Conservation (phyloP, 176 grass and related monocot genomes). For the Leersia perrieri region DNA sequence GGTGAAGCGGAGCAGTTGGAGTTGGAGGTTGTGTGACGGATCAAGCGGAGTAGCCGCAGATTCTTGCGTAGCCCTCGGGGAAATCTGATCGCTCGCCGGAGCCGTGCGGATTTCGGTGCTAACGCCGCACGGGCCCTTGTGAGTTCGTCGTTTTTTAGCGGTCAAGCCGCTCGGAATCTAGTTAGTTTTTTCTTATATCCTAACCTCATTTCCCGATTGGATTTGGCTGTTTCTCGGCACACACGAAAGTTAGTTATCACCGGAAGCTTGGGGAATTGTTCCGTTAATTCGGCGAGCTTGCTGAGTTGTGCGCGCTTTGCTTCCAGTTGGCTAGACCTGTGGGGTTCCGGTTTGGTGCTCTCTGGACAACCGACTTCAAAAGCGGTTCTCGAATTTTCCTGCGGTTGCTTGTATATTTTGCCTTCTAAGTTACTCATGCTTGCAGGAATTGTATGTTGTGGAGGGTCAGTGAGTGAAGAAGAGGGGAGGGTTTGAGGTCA, state of each 20-base stretch:
- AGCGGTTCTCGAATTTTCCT: slow-evolving; percentile 32
- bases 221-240: neutral
- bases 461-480: neutral
- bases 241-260: neutral
- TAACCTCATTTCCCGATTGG: neutral
- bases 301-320: neutral
- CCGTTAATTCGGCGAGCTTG: neutral
- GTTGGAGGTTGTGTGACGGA: slow-evolving; percentile 35
- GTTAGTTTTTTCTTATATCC: neutral
- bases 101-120: neutral
- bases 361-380: neutral
- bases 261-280: neutral
- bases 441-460: slow-evolving; percentile 20
- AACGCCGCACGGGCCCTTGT: neutral
- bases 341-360: neutral
- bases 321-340: neutral
- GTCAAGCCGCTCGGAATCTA: slow-evolving; percentile 25
- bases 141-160: slow-evolving; percentile 13
- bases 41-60: neutral
- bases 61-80: slow-evolving; percentile 20
- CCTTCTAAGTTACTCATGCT: slow-evolving; percentile 14
- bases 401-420: slow-evolving; percentile 15
- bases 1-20: neutral
- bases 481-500: neutral
- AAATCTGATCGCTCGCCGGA: neutral